Percentiles rank a stretch among this genome's conserved stretches.
phyloP scores from a whole-genome alignment of 805 yeast genomes.

The Kluyveromyces starmeri region DNA sequence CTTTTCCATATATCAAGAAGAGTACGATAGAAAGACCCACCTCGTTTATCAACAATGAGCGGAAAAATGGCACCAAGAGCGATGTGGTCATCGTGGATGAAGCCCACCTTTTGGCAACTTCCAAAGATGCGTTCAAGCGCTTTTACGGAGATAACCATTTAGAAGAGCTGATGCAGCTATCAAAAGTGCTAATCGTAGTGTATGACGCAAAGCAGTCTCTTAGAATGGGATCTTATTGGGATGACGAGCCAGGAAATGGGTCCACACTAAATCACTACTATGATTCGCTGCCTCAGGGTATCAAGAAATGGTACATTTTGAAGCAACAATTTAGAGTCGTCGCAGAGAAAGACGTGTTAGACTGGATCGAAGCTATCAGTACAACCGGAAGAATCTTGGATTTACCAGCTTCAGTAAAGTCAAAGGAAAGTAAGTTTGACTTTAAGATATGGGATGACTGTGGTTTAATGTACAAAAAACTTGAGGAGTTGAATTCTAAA shows the following conservation, averaged over 20 bases:
- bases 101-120: conserved; percentile 37
- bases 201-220: conserved; percentile 39
- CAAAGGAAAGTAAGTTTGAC: conserved; percentile 20
- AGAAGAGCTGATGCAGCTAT: conserved; percentile 32
- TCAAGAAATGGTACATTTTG: conserved; percentile 25
- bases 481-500: conserved; percentile 25
- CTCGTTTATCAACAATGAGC: conserved; percentile 31
- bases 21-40: conserved; percentile 39
- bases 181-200: conserved; percentile 35
- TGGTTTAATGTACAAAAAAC: conserved; percentile 32
- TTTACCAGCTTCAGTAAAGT: conserved; percentile 21
- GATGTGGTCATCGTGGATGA: conserved; percentile 39
- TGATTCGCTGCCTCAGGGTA: conserved; percentile 12
- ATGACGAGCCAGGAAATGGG: conserved; percentile 28
- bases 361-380: conserved; percentile 35
- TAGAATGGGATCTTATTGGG: conserved; percentile 41
- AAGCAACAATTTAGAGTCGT: conserved; percentile 37
- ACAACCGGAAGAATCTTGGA: conserved; percentile 29
- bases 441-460: conserved; percentile 35
- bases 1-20: conserved; percentile 31
- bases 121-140: conserved; percentile 37
- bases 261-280: conserved; percentile 26
- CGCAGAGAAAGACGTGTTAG: conserved; percentile 31
- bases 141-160: conserved; percentile 38
- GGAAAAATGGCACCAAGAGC: conserved; percentile 22